Base-by-base conservation (phyloP, 176 grass and related monocot species). In the Dactylis glomerata region DNA sequence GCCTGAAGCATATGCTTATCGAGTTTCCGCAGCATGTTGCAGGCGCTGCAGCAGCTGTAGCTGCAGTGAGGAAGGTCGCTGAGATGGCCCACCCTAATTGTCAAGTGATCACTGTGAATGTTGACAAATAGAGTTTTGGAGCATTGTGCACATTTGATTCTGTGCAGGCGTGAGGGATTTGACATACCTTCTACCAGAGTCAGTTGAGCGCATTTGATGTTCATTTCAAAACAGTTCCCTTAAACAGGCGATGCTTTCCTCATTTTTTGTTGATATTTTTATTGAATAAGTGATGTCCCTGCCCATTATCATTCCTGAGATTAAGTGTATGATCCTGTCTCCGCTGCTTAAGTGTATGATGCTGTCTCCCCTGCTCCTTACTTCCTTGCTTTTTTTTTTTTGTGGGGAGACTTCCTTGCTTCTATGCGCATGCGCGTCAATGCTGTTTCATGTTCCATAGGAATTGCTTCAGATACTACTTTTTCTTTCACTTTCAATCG, bases 1-100 rank as follows among this genome's bases (percentile, higher is more conserved):
- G 13, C 82, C 87, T 89, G 50, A 89, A 69, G 70, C 38, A 85
- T 81, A 23, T 89, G 19, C 0, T 59, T 6, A 16, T 89, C 4
- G 82, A 85, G 30, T 85, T 89, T 76, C 30, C 19, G 3, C 22
- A 81, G 58, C 8, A 44, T 12, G 82, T 81, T 85, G 69, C 49
- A 2, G 59, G 30, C 4, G 77, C 70, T 13, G 40, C 20, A 32
- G 77, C 58, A 0, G 80, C 49, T 3, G 13, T 47, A 0, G 27
- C 50, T 46, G 69, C 45, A 16, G 69, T 81, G 27, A 89, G 23
- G 31, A 66, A 37, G 2, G 26, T 17, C 22, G 37, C 69, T 40
- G 31, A 57, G 10, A 30, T 10, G 0, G 6, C 65, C 30, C 73
- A 47, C 8, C 87, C 11, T 61, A 75, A 61, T 58, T 58, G 54